phyloP scores from a whole-genome alignment of 1,284 basidiomycete genomes.

The Moesziomyces sp. region DNA sequence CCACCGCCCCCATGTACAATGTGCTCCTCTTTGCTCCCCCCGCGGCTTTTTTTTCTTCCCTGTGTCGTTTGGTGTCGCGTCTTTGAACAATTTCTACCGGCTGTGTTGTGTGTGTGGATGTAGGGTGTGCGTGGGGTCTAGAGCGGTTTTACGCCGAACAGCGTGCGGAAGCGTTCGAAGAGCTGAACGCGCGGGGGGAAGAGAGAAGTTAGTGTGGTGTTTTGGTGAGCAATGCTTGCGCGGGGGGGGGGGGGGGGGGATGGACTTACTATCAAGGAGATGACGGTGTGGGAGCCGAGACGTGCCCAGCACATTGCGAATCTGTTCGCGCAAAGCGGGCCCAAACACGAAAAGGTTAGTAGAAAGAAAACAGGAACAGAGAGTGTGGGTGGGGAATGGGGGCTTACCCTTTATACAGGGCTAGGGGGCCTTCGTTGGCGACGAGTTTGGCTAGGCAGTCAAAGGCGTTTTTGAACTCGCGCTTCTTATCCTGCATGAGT shows the following conservation, averaged over 20 bases:
- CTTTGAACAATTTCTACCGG: constrained; percentile 27
- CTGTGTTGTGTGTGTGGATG: background rate
- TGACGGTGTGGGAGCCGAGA: constrained; percentile 55
- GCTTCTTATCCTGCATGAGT: constrained; percentile 51
- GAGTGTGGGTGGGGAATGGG: background rate
- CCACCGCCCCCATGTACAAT: background rate
- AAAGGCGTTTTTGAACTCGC: constrained; percentile 41
- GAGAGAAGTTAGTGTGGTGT: too few relatives aligned
- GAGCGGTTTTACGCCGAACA: constrained; percentile 57
- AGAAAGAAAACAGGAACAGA: too few relatives aligned
- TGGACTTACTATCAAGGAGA: constrained; percentile 49
- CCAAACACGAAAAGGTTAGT: too few relatives aligned
- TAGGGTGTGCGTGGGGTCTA: constrained; percentile 3
- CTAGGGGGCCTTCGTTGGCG: constrained; percentile 52
- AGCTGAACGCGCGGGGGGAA: constrained; percentile 15
- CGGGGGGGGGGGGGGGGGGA: background rate
- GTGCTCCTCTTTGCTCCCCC: background rate
- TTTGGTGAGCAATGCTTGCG: background rate
- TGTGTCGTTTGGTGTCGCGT: background rate
- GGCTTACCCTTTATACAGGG: constrained; percentile 55
- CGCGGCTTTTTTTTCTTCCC: background rate
- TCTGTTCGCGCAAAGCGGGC: constrained; percentile 1
- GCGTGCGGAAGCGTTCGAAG: constrained; percentile 52
- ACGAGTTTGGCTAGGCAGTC: constrained; percentile 48
- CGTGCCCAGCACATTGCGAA: constrained; percentile 61